These are phyloP conservation scores for Ormosia emarginata DNA, from an alignment of 306 rosid species.

Conservation along the genomic window DNA sequence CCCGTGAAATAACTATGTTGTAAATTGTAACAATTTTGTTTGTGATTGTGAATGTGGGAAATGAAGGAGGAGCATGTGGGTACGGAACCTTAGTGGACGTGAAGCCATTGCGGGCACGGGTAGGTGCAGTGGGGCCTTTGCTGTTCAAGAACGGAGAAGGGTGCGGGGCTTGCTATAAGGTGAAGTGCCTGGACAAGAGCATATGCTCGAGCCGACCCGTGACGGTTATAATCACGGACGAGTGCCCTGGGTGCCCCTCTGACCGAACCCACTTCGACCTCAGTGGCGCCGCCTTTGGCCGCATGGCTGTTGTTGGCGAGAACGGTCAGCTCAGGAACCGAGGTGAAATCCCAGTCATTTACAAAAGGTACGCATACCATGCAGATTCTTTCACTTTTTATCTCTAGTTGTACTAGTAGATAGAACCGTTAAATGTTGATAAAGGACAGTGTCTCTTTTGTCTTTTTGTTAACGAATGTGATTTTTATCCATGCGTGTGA, in stretches of 20 bases:
- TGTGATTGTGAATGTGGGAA: background rate
- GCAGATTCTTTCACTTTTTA: background rate
- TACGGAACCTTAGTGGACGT: constrained; percentile 78
- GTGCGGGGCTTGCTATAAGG: constrained; percentile 92
- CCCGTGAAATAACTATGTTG: too few relatives aligned
- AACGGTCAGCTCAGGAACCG: constrained; percentile 62
- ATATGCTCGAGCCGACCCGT: constrained; percentile 81
- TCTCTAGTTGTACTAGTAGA: background rate
- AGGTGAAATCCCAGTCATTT: constrained; percentile 63
- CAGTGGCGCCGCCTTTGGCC: constrained; percentile 92
- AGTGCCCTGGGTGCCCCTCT: constrained; percentile 75
- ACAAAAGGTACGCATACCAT: constrained; percentile 49
- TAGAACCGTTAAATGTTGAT: background rate
- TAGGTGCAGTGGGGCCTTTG: constrained; percentile 77
- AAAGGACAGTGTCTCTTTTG: background rate
- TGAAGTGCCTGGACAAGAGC: constrained; percentile 64
- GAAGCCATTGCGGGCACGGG: constrained; percentile 83
- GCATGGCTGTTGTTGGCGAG: constrained; percentile 69
- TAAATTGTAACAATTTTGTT: background rate
- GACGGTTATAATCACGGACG: constrained; percentile 77
- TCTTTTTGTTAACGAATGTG: background rate
- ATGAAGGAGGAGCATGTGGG: constrained; percentile 94
- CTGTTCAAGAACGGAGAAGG: constrained; percentile 79
- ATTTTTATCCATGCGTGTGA: background rate
- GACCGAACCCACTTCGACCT: constrained; percentile 84